Evolutionary conservation across 768 basidiomycete species (phyloP), one percentile per base, ranked within the genome.

Genomic region (Psilocybe subaeruginosa): DNA sequence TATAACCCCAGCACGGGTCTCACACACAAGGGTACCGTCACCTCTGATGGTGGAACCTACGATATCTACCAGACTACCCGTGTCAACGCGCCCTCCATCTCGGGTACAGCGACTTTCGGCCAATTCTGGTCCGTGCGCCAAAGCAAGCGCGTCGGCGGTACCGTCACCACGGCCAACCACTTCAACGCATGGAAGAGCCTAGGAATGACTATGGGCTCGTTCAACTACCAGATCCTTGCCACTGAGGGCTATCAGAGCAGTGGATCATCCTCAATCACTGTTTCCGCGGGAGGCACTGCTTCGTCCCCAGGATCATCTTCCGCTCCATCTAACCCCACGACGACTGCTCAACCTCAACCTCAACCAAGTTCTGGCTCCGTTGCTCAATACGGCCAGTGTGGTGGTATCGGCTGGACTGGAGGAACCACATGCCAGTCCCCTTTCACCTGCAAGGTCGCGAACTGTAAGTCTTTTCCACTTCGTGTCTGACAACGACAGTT

Each of bases 61-160:
- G 68, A 78, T 64, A 77, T 83, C 64, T 75, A 75, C 72, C 51
- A 68, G 61, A 76, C 72, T 60, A 61, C 64, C 50, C 78, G 78
- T 54, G 67, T 70, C 50, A 79, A 82, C 65, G 67, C 70, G 55
- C 77, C 80, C 2, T 81, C 80, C 4, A 81, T 81, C 66, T 47
- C 67, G 8, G 81, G 80, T 39, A 80, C 78, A 17, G 61, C 62
- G 57, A 82, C 79, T 16, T 82, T 83, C 73, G 66, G 76, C 62
- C 80, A 82, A 62, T 82, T 71, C 72, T 82, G 78, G 79, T 77
- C 77, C 52, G 74, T 83, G 56, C 77, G 81, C 59, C 72, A 71
- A 51, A 62, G 70, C 33, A 71, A 78, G 53, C 73, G 73, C 51
- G 69, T 72, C 57, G 68, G 73, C 33, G 77, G 77, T 12, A 74